phyloP scores from a whole-genome alignment of 2,329 filamentous ascomycete species.

The Mycosphaerella sp. region DNA sequence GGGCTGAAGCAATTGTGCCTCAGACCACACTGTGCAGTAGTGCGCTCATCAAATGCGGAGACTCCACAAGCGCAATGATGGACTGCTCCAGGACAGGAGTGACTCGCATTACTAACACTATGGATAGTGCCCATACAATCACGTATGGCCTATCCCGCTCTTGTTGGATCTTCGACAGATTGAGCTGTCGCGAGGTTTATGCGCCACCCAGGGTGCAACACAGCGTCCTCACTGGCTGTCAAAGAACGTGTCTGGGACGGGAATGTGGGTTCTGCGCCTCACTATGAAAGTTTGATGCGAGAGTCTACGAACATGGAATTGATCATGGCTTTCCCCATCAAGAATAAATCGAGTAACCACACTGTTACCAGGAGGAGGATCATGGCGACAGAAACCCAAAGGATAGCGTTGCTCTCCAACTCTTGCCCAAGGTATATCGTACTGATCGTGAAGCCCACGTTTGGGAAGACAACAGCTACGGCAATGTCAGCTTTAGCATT shows the following conservation, averaged over 20 bases:
- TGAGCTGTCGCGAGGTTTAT: too few species aligned
- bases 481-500: constrained; percentile 39
- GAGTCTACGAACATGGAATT: constrained; percentile 26
- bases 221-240: neutral
- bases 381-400: constrained; percentile 51
- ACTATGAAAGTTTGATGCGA: constrained; percentile 14
- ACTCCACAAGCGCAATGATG: too few species aligned
- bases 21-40: neutral
- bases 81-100: too few species aligned
- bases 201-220: too few species aligned
- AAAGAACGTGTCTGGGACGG: neutral
- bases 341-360: constrained; percentile 48
- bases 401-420: constrained; percentile 47
- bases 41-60: too few species aligned
- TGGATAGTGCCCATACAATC: too few species aligned
- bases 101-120: too few species aligned
- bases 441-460: constrained; percentile 56
- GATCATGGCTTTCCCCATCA: constrained; percentile 47
- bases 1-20: constrained; percentile 31
- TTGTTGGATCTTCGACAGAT: too few species aligned
- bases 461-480: constrained; percentile 55
- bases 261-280: neutral
- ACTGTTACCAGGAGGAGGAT: constrained; percentile 50
- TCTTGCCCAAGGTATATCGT: constrained; percentile 50
- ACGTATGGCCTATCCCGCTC: too few species aligned